Evolutionary conservation across 768 basidiomycete genomes (phyloP).

Genomic region (Gymnopilus dilepis): DNA sequence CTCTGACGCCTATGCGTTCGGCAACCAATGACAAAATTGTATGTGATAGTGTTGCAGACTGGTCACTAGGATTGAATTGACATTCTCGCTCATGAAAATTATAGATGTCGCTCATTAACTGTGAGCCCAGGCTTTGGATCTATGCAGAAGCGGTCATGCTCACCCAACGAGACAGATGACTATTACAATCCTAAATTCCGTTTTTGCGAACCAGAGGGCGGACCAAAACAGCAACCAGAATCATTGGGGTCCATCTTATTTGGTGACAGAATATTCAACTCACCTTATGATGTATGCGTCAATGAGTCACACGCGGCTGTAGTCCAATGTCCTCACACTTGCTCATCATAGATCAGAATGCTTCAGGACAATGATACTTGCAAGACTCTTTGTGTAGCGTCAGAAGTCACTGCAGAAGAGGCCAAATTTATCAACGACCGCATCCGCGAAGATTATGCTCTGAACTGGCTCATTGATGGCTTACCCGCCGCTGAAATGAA

Average conservation of each 20-base stretch:
- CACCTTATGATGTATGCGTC: conserved; percentile 78
- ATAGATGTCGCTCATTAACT: conserved; percentile 91
- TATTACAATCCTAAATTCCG: conserved; percentile 89
- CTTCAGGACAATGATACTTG: conserved; percentile 78
- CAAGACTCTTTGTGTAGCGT: conserved; percentile 67
- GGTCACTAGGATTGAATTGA: neutral
- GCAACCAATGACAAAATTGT: conserved; percentile 77
- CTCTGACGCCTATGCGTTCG: conserved; percentile 84
- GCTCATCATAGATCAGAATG: conserved; percentile 71
- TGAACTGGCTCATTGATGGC: conserved; percentile 96
- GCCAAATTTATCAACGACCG: conserved; percentile 91
- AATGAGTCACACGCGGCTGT: neutral
- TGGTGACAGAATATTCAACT: conserved; percentile 93
- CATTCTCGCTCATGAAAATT: neutral
- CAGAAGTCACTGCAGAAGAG: conserved; percentile 66
- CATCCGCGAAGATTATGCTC: conserved; percentile 88
- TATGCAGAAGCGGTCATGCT: neutral
- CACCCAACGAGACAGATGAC: conserved; percentile 63
- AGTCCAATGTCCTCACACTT: neutral
- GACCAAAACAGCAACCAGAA: conserved; percentile 78
- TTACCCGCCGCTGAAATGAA: conserved; percentile 95
- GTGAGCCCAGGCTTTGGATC: conserved; percentile 44
- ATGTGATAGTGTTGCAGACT: conserved; percentile 7
- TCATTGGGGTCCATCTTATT: conserved; percentile 94
- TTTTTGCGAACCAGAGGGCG: conserved; percentile 83